Evolutionary conservation across 2,329 filamentous ascomycete genomes (phyloP), one percentile per base, ranked within the genome.

Genomic region (Blastomyces gilchristii): DNA sequence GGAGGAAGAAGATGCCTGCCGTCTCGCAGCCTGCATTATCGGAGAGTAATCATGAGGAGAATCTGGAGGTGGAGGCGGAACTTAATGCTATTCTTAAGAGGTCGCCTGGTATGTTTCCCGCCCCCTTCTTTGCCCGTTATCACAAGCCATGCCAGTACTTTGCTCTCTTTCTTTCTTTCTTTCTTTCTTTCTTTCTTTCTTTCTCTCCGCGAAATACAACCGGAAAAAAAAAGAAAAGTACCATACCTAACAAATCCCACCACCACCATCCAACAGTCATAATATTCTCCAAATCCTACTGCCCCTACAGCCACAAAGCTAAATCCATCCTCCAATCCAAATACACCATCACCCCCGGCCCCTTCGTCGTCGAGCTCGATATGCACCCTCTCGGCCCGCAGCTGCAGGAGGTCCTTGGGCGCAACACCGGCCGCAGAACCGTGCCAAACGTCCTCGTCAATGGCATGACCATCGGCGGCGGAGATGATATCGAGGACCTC

Each of bases 251-350:
- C 28, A 22, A 12, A 12, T 14, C 18, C 18, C 34, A 25, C 7
- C 22, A 0, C 50, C 28, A 31, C 28, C 28, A 31, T 4, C 28
- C 28, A 3, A 28, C 67, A 94, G 91, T 97, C 65, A 89, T 97
- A 73, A 90, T 99, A 70, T 97, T 97, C 79, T 96, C 91, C 67
- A 97, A 99, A 77, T 85, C 89, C 0, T 96, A 93, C 78, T 99
- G 94, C 75, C 91, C 89, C 0, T 87, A 84, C 77, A 97, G 91
- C 60, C 88, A 86, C 72, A 86, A 85, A 69, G 94, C 94, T 56
- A 99, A 99, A 77, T 81, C 82, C 53, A 83, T 97, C 63, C 83
- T 99, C 50, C 84, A 96, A 52, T 85, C 92, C 28, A 87, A 88
- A 69, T 97, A 97, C 79, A 81, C 80, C 62, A 95, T 99, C 72